Evolutionary conservation across 2,329 filamentous ascomycete genomes (phyloP).

Genomic region (Geosmithia morbida): DNA sequence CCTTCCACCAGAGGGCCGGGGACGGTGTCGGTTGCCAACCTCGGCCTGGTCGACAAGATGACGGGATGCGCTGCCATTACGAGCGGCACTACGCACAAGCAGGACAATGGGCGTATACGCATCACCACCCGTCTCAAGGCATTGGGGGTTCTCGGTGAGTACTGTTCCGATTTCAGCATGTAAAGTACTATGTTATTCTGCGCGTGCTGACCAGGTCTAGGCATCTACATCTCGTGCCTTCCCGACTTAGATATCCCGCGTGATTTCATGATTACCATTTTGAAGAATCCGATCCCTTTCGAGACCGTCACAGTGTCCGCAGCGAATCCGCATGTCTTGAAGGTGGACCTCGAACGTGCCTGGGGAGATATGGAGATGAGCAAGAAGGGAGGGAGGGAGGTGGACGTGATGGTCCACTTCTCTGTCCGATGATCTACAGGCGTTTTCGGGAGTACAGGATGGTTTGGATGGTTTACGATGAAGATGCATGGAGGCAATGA

Average conservation of each 20-base stretch:
- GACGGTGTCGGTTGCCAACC: constrained; percentile 43
- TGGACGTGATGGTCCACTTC: constrained; percentile 51
- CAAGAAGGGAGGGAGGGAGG: constrained; percentile 68
- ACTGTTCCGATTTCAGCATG: not conserved
- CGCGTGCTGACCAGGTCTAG: constrained; percentile 14
- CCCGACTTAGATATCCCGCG: constrained; percentile 42
- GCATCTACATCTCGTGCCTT: constrained; percentile 63
- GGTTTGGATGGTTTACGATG: not conserved
- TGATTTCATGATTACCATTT: constrained; percentile 62
- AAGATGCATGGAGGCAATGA: not conserved
- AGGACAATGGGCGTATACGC: constrained; percentile 41
- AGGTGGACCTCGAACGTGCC: constrained; percentile 62
- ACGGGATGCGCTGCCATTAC: constrained; percentile 70
- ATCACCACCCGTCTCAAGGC: constrained; percentile 65
- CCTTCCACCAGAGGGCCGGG: constrained; percentile 16
- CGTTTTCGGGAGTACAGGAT: not conserved
- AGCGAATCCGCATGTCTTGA: constrained; percentile 44
- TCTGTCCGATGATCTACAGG: not conserved
- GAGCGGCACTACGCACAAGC: constrained; percentile 40
- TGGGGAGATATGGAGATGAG: constrained; percentile 62
- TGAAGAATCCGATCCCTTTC: constrained; percentile 52
- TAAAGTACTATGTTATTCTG: not conserved
- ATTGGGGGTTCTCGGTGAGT: constrained; percentile 55
- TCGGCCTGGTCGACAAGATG: constrained; percentile 82
- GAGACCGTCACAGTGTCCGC: constrained; percentile 47